A percentile compares a stretch with the other conserved stretches of the same genome.
These are phyloP conservation scores for Paulinella micropora DNA, from an alignment of 78 protist species.

Conservation along the genomic window DNA sequence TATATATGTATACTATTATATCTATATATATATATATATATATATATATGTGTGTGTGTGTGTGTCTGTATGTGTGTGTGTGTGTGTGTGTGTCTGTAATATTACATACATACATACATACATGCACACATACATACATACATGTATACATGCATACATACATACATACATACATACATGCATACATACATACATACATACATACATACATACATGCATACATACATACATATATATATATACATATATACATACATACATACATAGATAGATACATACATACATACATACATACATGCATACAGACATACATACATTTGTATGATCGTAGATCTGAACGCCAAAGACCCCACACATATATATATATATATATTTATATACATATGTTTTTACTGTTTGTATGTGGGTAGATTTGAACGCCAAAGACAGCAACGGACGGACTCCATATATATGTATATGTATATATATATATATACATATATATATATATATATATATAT, in stretches of 20 bases:
- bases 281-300: not conserved
- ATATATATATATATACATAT: not conserved
- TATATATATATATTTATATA: not conserved
- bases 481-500: not conserved
- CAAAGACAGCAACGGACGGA: too few relatives aligned
- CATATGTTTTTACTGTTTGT: not conserved
- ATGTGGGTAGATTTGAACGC: not conserved
- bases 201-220: not conserved
- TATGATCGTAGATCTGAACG: not conserved
- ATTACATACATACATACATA: not conserved
- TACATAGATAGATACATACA: not conserved
- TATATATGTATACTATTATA: not conserved
- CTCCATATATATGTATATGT: not conserved
- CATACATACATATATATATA: not conserved
- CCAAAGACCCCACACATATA: not conserved
- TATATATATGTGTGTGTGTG: not conserved
- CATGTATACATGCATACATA: not conserved
- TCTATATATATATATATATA: not conserved
- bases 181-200: not conserved
- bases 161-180: not conserved
- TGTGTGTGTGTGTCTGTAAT: not conserved
- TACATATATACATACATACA: not conserved
- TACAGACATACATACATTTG: not conserved
- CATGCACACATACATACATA: not conserved
- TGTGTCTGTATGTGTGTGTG: not conserved